Conservation (phyloP, 192 early-diverging fungal genomes). For the Umbelopsis isabellina region DNA sequence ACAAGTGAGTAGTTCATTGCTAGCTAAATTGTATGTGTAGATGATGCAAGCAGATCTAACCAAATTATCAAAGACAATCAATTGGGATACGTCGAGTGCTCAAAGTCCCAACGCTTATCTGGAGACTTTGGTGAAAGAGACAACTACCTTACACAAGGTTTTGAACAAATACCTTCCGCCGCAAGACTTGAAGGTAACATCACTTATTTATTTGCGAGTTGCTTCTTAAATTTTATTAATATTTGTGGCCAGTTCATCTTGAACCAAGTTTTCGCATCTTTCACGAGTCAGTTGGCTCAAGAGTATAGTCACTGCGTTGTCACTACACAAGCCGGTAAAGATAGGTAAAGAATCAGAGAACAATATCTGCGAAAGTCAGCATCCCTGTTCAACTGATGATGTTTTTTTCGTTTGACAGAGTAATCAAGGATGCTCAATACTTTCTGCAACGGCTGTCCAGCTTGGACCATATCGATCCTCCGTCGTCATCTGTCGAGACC, state of each 20-base stretch:
- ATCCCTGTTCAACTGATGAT: not conserved
- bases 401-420: slow-evolving; percentile 29
- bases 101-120: slow-evolving; percentile 65
- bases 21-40: slow-evolving; percentile 42
- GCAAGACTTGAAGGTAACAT: slow-evolving; percentile 68
- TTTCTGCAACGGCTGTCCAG: slow-evolving; percentile 66
- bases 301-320: slow-evolving; percentile 59
- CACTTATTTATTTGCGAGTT: not conserved
- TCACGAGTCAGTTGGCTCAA: slow-evolving; percentile 75
- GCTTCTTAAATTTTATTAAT: not conserved
- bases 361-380: not conserved
- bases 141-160: slow-evolving; percentile 88
- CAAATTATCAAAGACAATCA: not conserved
- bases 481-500: slow-evolving; percentile 73
- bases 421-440: slow-evolving; percentile 80
- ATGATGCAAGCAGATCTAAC: slow-evolving; percentile 46
- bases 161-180: slow-evolving; percentile 82
- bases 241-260: slow-evolving; percentile 62
- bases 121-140: slow-evolving; percentile 89
- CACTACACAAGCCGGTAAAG: slow-evolving; percentile 64
- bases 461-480: slow-evolving; percentile 72
- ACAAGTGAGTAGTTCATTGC: slow-evolving; percentile 41
- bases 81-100: slow-evolving; percentile 19
- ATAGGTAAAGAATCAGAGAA: slow-evolving; percentile 42
- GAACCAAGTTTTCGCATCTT: slow-evolving; percentile 76